Conservation (phyloP, 2,329 filamentous ascomycete genomes). For the Cladosporium sp. region DNA sequence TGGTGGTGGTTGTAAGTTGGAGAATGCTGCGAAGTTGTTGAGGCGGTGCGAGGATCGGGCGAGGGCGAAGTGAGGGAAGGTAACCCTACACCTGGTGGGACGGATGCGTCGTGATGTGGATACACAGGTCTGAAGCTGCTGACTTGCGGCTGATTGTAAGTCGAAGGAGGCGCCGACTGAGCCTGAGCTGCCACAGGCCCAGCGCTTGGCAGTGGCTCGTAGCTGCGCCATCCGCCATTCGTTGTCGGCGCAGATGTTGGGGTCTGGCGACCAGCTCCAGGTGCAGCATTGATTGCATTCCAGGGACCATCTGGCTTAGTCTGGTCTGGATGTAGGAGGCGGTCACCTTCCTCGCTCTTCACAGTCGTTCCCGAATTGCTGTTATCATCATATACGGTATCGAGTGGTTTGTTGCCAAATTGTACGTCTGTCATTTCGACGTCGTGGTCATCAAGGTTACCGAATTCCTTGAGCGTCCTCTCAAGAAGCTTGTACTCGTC, state of each 20-base stretch:
- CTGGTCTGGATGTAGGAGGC: constrained; percentile 21
- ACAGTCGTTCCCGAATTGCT: constrained; percentile 34
- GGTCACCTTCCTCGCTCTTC: constrained; percentile 39
- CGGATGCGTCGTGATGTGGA: constrained; percentile 24
- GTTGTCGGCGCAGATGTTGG: constrained; percentile 28
- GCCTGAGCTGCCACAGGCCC: constrained; percentile 25
- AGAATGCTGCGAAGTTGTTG: constrained; percentile 33
- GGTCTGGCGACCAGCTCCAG: constrained; percentile 32
- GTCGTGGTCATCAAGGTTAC: constrained; percentile 40
- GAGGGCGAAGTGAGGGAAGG: constrained; percentile 31
- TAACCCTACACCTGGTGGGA: constrained; percentile 24
- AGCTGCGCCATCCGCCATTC: constrained; percentile 33
- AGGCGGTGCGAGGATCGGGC: constrained; percentile 31
- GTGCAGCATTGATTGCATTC: constrained; percentile 43
- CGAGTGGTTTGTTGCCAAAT: constrained; percentile 27
- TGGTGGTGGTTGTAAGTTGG: constrained; percentile 26
- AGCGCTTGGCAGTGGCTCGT: constrained; percentile 32
- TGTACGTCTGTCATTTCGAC: constrained; percentile 37
- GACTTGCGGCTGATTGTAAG: constrained; percentile 26
- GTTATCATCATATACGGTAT: constrained; percentile 34
- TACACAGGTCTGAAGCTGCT: constrained; percentile 34
- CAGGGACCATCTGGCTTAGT: constrained; percentile 39
- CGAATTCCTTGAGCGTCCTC: constrained; percentile 40
- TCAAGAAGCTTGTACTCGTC: constrained; percentile 57
- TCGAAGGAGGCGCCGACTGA: constrained; percentile 21